Evolutionary conservation across 2,329 filamentous ascomycete species (phyloP), one percentile per base, ranked within the genome.

Genomic region (Apiospora hydei): DNA sequence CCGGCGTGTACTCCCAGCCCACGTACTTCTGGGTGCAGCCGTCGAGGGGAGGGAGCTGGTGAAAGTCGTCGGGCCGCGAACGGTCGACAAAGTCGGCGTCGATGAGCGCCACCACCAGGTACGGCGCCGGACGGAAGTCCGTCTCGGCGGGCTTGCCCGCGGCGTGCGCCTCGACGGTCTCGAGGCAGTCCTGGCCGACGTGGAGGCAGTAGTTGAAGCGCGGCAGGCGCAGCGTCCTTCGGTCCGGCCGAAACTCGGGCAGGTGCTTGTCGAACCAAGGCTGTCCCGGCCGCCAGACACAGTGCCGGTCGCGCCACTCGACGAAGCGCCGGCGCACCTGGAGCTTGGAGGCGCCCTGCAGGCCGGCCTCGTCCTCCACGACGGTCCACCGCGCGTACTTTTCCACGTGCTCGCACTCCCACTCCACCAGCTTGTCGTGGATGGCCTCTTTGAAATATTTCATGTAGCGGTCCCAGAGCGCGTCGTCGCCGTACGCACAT

Each of bases 401-500:
- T 6, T 30, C 49, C 49, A 53, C 2, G 3, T 14, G 14, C 11
- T 53, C 24, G n/a, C 11, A 53, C 1, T 53, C 14, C 1, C 2
- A 26, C 4, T 11, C 3, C 11, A 26, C 24, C 24, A 53, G 24
- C 24, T 26, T 6, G 10, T 30, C 49, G 13, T 53, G 24, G 24
- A 53, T 53, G 1, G 1, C 24, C 2, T 53, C 51, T 30, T 30
- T 53, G 24, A 53, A 53, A 30, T 30, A 53, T 53, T 16, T 30
- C 18, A 66, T 38, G 26, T 66, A 66, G 61, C 61, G 61, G 34
- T 66, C 61, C 61, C 61, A 66, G 61, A 26, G 18, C 61, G 34
- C 34, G 18, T 66, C 61, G 34, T 66, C 61, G 61, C 61, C 61
- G 34, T 66, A 66, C 61, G 61, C 30, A 18, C 51, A 57, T n/a